Percentiles rank a stretch among this genome's conserved stretches.
These are phyloP conservation scores for Penicillium sp. DNA, from an alignment of 2,329 filamentous ascomycete species.

Conservation along the genomic window DNA sequence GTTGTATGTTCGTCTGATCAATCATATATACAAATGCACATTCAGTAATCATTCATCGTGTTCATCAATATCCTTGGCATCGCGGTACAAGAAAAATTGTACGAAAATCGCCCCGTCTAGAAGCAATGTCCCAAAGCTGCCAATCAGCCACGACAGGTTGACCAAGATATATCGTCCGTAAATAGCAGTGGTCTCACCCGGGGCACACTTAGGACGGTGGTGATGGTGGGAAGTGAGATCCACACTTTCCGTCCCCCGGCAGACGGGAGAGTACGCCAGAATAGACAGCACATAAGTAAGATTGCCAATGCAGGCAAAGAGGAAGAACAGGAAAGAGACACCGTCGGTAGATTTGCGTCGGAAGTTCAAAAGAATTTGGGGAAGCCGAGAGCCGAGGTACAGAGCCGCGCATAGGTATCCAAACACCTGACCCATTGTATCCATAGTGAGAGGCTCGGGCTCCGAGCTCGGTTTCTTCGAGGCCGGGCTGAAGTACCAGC, in stretches of 20 bases:
- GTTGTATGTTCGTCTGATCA: neutral
- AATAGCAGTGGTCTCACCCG: constrained; percentile 64
- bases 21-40: neutral
- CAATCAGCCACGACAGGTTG: constrained; percentile 86
- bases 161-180: constrained; percentile 84
- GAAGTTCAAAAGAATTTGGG: constrained; percentile 90
- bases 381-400: constrained; percentile 85
- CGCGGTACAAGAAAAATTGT: constrained; percentile 84
- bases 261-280: constrained; percentile 80
- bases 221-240: constrained; percentile 6
- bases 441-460: constrained; percentile 60
- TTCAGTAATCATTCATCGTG: neutral
- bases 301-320: constrained; percentile 95
- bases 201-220: constrained; percentile 51
- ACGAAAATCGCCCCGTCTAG: constrained; percentile 84
- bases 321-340: constrained; percentile 89
- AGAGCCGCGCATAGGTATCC: constrained; percentile 88
- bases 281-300: constrained; percentile 91
- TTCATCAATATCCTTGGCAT: constrained; percentile 25
- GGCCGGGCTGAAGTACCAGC: constrained; percentile 74
- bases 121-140: constrained; percentile 82
- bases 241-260: constrained; percentile 36
- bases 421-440: constrained; percentile 80
- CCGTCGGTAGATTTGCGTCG: constrained; percentile 90
- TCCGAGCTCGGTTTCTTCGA: constrained; percentile 20